Percentiles rank a stretch among this genome's conserved stretches.
Evolutionary conservation across 176 grass and related monocot genomes (phyloP).

Genomic region (Hordeum marinum): DNA sequence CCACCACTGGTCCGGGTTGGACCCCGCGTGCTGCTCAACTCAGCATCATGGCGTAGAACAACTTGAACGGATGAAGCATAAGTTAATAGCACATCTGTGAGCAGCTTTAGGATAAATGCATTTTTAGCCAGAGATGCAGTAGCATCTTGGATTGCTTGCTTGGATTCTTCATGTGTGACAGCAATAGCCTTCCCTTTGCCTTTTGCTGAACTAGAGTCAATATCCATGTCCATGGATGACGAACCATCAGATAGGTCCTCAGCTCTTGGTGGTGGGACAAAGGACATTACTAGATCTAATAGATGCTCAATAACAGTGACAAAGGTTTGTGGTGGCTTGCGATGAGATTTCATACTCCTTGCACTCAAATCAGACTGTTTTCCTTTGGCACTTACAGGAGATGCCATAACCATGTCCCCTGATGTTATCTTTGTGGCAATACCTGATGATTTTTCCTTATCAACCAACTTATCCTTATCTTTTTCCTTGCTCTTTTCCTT

Average conservation of each 20-base stretch:
- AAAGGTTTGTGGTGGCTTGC: constrained; percentile 91
- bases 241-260: constrained; percentile 57
- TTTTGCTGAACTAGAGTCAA: constrained; percentile 78
- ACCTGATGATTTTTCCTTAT: constrained; percentile 53
- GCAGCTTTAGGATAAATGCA: constrained; percentile 75
- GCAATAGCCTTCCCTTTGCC: constrained; percentile 85
- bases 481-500: constrained; percentile 88
- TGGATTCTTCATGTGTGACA: constrained; percentile 54
- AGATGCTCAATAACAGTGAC: constrained; percentile 80
- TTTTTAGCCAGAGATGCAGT: constrained; percentile 81
- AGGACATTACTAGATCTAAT: constrained; percentile 68
- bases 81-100: constrained; percentile 91
- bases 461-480: constrained; percentile 69
- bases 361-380: constrained; percentile 65
- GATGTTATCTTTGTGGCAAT: constrained; percentile 36
- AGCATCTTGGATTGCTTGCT: constrained; percentile 64
- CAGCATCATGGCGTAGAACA: constrained; percentile 78
- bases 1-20: constrained; percentile 48
- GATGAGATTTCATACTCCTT: constrained; percentile 66
- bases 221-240: constrained; percentile 79
- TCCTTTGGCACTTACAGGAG: constrained; percentile 41
- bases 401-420: constrained; percentile 31
- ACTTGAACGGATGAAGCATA: constrained; percentile 91
- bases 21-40: constrained; percentile 49
- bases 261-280: constrained; percentile 46